Base-by-base conservation (phyloP, 306 rosid genomes). In the Alnus glutinosa region DNA sequence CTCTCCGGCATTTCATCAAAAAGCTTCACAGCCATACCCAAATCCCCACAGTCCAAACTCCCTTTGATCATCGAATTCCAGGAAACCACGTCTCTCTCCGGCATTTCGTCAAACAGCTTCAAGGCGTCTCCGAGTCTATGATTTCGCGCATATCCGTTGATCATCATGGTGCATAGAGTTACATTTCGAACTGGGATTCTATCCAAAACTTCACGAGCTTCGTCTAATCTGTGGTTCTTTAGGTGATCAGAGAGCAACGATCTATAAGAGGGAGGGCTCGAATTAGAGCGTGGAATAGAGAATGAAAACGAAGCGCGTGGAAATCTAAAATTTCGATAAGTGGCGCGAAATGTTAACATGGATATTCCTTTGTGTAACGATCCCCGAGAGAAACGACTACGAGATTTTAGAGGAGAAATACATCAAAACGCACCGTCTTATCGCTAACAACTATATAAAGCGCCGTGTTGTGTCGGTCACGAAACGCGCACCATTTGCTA, bases 31-130 rank as follows among this genome's bases (percentile, higher is more conserved):
- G 94, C 98, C 82, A 80, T 82, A 4, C 68, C 36, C n/a, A 88
- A 79, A 54, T 92, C 89, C 61, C 90, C 90, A 55, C 92, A 88
- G 46, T 87, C 74, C 51, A 92, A 3, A 14, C 94, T 88, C 14
- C 94, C 97, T 67, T 90, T 88, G 7, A 94, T 84, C 54, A 92
- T 87, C 44, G 92, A 85, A 79, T 94, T 92, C 97, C 98, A 90
- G 10, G 89, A 88, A 73, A 94, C 80, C 0, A 68, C 47, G 10
- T 94, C 98, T 83, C 82, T 92, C 36, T 54, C 39, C 3, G 97
- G 89, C 76, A 92, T 90, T 75, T 81, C 76, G 32, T 78, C 44
- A 78, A 94, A 94, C 75, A 94, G 83, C 59, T 80, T 19, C 74
- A 90, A 78, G 1, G 98, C 98, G 54, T 89, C 85, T n/a, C 74